Base-by-base conservation (phyloP, 192 early-diverging fungal species). In the Physocladia obscura region DNA sequence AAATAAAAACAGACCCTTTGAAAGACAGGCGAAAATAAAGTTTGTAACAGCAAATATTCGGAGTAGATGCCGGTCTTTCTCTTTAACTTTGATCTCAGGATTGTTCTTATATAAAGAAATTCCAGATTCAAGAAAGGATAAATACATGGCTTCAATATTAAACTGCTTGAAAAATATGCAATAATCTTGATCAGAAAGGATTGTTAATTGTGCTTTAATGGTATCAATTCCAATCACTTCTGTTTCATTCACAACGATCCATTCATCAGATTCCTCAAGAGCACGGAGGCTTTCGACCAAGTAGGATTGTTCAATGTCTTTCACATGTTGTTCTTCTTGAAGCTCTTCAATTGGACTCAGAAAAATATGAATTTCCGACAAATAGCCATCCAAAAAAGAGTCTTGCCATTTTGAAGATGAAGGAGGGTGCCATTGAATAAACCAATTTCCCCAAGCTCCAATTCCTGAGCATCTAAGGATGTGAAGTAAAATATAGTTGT, bases 191-290 rank as follows among this genome's bases (percentile, higher is more conserved):
- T 77, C 75, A 3, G 49, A 36, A 1, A 80, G 40, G 34, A 75
- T 35, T 2, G 79, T 67, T 8, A 59, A 24, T 21, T 56, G 44
- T 0, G 49, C 35, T 22, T 44, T 57, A 4, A 62, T 32, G 2
- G 17, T 39, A 26, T 69, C 68, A 3, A 40, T n/a, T 21, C 68
- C 71, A 13, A 38, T 38, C n/a, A 77, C 51, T 32, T 73, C 71
- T n/a, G 38, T 36, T 24, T 80, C 75, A n/a, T 77, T 65, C 4
- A 80, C 69, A 5, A 80, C 79, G 19, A 80, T 60, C 79, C 79
- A 80, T n/a, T 75, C 62, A 0, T 63, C 67, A 21, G 38, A 26
- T n/a, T 71, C 49, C 40, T 80, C 75, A 2, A 80, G 44, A 11
- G 47, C 37, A 52, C 57, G 70, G 17, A 73, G 37, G 4, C 47